Evolutionary conservation across 1,284 basidiomycete genomes (phyloP), one percentile per base, ranked within the genome.

Genomic region (Violaceomyces palustris): DNA sequence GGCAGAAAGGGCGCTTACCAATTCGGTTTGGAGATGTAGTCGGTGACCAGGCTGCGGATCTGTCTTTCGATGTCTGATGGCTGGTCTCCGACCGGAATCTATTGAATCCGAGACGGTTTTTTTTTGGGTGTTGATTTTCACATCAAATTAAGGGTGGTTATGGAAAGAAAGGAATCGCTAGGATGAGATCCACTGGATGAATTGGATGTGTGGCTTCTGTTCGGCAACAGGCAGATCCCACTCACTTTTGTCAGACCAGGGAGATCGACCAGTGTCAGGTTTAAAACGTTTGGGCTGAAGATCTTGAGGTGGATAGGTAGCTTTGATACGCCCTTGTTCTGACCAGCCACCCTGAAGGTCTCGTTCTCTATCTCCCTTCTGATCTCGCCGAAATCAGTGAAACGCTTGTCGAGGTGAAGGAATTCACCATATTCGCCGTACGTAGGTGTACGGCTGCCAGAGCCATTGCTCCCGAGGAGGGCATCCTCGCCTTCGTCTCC

Each of bases 301-400:
- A 97, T 93, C 73, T 90, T 83, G 57, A 97, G 78, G 56, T 88
- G 86, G 71, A 96, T 97, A 5, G 93, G 92, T 43, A 96, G 76
- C 74, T 92, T 92, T 77, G 88, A 92, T 51, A 98, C 86, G 41
- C 94, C 93, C 78, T 97, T 99, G 77, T 98, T 98, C 79, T 97
- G 92, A 0, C 93, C 93, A 0, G 94, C 93, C 22, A 99, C 93
- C 33, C 93, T 80, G 74, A 87, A 92, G 2, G 94, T 98, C 79
- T 99, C 94, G 73, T 90, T 87, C 76, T 98, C 93, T 58, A 99
- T 98, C 77, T 99, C 94, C 60, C 86, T 86, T 28, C 91, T 81
- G 61, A 98, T 87, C 66, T 97, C 92, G 42, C 81, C 79, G 72
- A 94, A 97, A 72, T 97, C 92, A 35, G 89, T 92, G 76, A 93